Base-by-base conservation (phyloP, 2,329 filamentous ascomycete species). In the Colletotrichum melonis region DNA sequence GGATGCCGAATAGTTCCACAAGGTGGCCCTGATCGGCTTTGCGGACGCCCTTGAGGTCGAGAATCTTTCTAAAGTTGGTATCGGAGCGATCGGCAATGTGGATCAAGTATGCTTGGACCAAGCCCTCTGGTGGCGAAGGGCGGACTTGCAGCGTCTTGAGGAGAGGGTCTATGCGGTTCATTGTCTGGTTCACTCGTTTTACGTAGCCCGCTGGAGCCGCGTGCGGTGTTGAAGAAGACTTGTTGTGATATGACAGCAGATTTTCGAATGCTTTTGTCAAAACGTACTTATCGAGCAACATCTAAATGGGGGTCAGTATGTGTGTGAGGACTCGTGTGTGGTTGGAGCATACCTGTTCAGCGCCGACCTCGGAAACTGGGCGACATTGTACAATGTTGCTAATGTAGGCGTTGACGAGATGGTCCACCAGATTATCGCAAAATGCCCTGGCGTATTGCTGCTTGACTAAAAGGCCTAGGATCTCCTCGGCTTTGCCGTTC, bases 91-190 rank as follows among this genome's bases (percentile, higher is more conserved):
- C 97, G 76, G 91, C 95, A 76, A 99, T 97, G 84, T 98, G 97
- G 82, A 98, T 97, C 42, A 99, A 91, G 81, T 99, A 99, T 42
- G 97, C 97, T 84, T 98, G 96, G 0, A 99, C 95, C 4, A 99
- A 90, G 2, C 94, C 96, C 85, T 99, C 97, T 0, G 96, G 94
- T 0, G 97, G 97, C 5, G 93, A 94, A 2, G 95, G 92, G 32
- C 94, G 94, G 60, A 99, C 96, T 86, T 99, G 97, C 3, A 99
- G 90, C 2, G 97, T 98, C 84, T 99, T 99, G 78, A 99, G 92
- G 26, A 99, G 89, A 1, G 95, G 94, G 79, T 98, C 96, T 76
- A 98, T 92, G 76, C 95, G 94, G 72, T 91, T 91, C 88, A 98
- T 97, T 79, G 91, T 93, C 73, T 92, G 89, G 79, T 93, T 94